These are phyloP conservation scores for Baorangia bicolor DNA, from an alignment of 768 basidiomycete species.

Conservation along the genomic window DNA sequence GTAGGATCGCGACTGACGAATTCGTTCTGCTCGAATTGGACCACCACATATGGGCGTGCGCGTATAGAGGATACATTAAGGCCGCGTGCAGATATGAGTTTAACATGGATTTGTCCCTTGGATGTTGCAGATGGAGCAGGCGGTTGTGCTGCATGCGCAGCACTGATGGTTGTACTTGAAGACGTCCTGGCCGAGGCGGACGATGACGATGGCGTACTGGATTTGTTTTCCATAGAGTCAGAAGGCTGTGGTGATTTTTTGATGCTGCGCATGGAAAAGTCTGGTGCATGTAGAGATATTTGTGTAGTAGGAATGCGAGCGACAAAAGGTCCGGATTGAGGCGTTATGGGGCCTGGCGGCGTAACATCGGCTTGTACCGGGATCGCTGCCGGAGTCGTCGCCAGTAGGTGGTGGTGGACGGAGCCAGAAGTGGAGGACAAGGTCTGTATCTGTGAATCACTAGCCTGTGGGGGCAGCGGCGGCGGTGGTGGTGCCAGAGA, in stretches of 20 bases:
- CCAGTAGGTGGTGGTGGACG: constrained; percentile 34
- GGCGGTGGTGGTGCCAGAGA: constrained; percentile 15
- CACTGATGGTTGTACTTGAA: constrained; percentile 21
- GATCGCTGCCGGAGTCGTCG: constrained; percentile 16
- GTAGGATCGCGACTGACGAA: constrained; percentile 92
- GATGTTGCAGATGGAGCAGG: constrained; percentile 37
- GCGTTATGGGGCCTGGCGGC: constrained; percentile 47
- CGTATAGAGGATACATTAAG: constrained; percentile 68
- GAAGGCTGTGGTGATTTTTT: constrained; percentile 35
- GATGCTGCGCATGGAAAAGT: constrained; percentile 75
- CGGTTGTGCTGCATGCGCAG: constrained; percentile 26
- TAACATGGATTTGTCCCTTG: constrained; percentile 88
- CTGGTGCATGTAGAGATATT: constrained; percentile 83
- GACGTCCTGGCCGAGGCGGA: constrained; percentile 38
- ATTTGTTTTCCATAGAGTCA: constrained; percentile 36
- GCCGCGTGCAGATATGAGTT: constrained; percentile 87
- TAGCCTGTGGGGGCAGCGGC: not conserved
- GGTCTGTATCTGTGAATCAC: constrained; percentile 14
- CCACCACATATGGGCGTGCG: constrained; percentile 89
- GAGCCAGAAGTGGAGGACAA: constrained; percentile 11
- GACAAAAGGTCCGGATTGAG: constrained; percentile 47
- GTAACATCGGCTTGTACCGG: constrained; percentile 36
- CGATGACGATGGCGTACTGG: constrained; percentile 43
- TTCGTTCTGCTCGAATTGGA: constrained; percentile 98
- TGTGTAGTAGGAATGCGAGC: constrained; percentile 54